Evolutionary conservation across 192 early-diverging fungal genomes (phyloP), one percentile per base, ranked within the genome.

Genomic region (Dissophora globulifera): DNA sequence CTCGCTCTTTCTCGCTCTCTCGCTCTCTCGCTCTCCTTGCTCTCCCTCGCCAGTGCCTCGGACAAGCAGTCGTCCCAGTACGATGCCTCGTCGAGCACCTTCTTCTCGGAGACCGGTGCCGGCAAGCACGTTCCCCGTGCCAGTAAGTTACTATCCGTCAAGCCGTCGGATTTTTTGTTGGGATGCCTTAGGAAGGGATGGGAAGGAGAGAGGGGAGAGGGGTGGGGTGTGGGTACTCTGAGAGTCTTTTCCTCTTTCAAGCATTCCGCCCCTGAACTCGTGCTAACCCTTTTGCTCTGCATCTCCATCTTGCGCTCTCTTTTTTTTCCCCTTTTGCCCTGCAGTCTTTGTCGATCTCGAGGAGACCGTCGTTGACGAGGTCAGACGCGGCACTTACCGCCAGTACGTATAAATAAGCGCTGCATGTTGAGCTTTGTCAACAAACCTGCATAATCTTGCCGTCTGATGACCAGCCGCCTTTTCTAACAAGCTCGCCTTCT

Each of bases 101-200:
- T 99, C 93, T 99, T 99, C 92, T 95, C 93, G 61, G 95, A 99
- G 89, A 98, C 98, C 62, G 92, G 93, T 85, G 87, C 93, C 80
- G 98, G 98, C 81, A 99, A 99, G 92, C 96, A 97, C 87, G 98
- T 98, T 69, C 96, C 96, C 45, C 96, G 98, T 87, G 95, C 96
- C 58, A 76, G 72, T 76, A 76, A 55, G 63, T 64, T 11, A 9
- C 8, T 12, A 31, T 43, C 31, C 7, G 35, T 38, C n/a, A n/a
- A n/a, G n/a, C n/a, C 38, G 38, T 40, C 38, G 13, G 38, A 40
- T 49, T 13, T 50, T 57, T 58, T 42, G 46, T 53, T 48, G 31
- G 23, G 20, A 30, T n/a, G n/a, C n/a, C n/a, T n/a, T n/a, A n/a
- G n/a, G n/a, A n/a, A n/a, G n/a, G n/a, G n/a, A n/a, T n/a, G n/a